These are phyloP conservation scores for Mycosphaerella arachidis DNA, from an alignment of 2,329 filamentous ascomycete species.

Conservation along the genomic window DNA sequence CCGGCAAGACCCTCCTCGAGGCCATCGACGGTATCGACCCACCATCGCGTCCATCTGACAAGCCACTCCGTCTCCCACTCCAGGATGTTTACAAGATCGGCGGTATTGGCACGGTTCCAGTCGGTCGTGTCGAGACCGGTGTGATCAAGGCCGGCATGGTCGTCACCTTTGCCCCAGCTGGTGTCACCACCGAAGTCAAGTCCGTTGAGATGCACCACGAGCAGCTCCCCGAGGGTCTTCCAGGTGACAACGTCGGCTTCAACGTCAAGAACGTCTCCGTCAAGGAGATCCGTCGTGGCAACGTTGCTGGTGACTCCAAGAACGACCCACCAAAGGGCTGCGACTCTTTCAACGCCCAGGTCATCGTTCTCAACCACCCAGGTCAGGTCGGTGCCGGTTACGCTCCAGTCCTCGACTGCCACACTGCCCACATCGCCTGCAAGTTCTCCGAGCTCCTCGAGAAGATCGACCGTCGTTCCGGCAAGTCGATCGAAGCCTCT, in stretches of 20 bases:
- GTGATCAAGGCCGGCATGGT: constrained; percentile 80
- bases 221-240: constrained; percentile 89
- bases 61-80: constrained; percentile 99
- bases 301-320: constrained; percentile 99
- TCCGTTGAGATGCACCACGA: constrained; percentile 99
- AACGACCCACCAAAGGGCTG: constrained; percentile 88
- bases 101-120: constrained; percentile 99
- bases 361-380: constrained; percentile 99
- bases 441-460: constrained; percentile 99
- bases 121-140: constrained; percentile 99
- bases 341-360: constrained; percentile 98
- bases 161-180: constrained; percentile 96
- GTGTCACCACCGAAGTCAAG: constrained; percentile 99
- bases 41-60: constrained; percentile 90
- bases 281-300: constrained; percentile 99
- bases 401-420: constrained; percentile 98
- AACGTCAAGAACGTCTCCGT: constrained; percentile 99
- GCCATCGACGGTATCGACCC: constrained; percentile 95
- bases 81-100: constrained; percentile 99
- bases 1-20: constrained; percentile 97
- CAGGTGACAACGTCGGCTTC: constrained; percentile 99
- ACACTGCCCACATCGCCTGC: constrained; percentile 99
- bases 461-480: constrained; percentile 99
- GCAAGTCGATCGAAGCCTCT: constrained; percentile 84
- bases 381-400: constrained; percentile 99